Evolutionary conservation across 805 yeast genomes (phyloP).

Genomic region (Kodamaea jinghongensis): DNA sequence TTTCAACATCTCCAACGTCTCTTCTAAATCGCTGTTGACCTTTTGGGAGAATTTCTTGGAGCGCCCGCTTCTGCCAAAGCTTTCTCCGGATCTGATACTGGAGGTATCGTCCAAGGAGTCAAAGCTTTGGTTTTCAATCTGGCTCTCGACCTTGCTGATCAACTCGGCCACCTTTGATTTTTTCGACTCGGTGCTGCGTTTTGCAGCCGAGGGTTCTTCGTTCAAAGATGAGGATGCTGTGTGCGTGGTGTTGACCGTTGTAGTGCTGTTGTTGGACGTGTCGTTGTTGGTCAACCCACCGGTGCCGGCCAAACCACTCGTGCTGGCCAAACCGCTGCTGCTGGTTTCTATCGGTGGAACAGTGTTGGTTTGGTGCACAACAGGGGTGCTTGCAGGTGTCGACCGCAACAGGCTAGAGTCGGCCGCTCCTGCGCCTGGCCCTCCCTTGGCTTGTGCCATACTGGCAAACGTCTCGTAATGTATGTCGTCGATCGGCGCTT

Average conservation of each 20-base stretch:
- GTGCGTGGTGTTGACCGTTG: neutral
- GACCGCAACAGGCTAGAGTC: neutral
- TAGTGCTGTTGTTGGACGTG: neutral
- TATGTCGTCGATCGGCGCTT: slow-evolving; percentile 15
- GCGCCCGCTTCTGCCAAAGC: slow-evolving; percentile 8
- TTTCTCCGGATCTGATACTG: slow-evolving; percentile 7
- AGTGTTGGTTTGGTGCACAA: slow-evolving; percentile 1
- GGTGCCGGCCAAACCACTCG: no score
- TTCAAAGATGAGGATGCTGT: neutral
- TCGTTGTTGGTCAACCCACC: no score
- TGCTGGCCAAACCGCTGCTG: no score
- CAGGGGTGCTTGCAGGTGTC: slow-evolving; percentile 4
- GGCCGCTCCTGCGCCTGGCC: neutral
- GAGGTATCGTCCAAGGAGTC: slow-evolving; percentile 22
- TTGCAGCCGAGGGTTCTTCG: neutral
- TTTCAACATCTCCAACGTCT: slow-evolving; percentile 38
- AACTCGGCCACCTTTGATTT: slow-evolving; percentile 6
- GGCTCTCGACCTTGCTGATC: slow-evolving; percentile 6
- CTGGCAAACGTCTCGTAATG: slow-evolving; percentile 12
- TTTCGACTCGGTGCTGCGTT: neutral
- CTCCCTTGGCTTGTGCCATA: slow-evolving; percentile 3
- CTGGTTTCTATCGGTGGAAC: slow-evolving; percentile 2
- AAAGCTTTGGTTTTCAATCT: slow-evolving; percentile 6
- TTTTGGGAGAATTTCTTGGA: slow-evolving; percentile 34
- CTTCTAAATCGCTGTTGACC: slow-evolving; percentile 33